A percentile compares a stretch with the other conserved stretches of the same genome.
phyloP scores from a whole-genome alignment of 306 rosid species.

The Crataegus laevigata region DNA sequence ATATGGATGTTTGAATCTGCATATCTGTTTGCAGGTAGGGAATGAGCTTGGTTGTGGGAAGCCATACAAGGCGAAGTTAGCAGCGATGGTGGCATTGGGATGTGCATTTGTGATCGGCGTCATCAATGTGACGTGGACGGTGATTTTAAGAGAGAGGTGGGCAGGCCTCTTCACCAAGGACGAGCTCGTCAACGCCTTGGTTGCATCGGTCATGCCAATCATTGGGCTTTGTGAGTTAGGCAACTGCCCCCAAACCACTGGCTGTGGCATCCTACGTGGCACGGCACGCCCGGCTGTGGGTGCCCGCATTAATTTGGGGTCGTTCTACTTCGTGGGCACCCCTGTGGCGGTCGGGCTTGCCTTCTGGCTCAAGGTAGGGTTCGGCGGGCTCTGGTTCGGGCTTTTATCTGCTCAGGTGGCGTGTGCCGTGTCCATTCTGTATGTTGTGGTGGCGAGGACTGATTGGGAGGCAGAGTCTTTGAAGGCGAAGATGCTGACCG shows the following conservation, averaged over 20 bases:
- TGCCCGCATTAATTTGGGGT: slow-evolving; percentile 56
- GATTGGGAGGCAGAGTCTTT: slow-evolving; percentile 88
- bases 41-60: slow-evolving; percentile 92
- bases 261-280: slow-evolving; percentile 76
- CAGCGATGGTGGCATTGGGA: slow-evolving; percentile 85
- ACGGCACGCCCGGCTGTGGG: slow-evolving; percentile 72
- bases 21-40: slow-evolving; percentile 55
- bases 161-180: slow-evolving; percentile 75
- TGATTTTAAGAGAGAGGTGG: slow-evolving; percentile 57
- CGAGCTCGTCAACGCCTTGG: slow-evolving; percentile 46
- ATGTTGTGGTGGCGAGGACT: slow-evolving; percentile 50
- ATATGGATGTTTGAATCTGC: neutral
- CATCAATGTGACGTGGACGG: slow-evolving; percentile 85
- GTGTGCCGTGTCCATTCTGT: slow-evolving; percentile 64
- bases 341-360: slow-evolving; percentile 84
- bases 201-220: slow-evolving; percentile 74
- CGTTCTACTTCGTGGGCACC: slow-evolving; percentile 78
- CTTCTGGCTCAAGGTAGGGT: slow-evolving; percentile 63
- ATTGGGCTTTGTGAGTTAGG: slow-evolving; percentile 88
- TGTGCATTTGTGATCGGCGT: slow-evolving; percentile 70
- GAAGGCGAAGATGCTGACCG: slow-evolving; percentile 54
- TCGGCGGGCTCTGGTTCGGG: slow-evolving; percentile 87
- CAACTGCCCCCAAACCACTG: slow-evolving; percentile 89
- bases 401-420: slow-evolving; percentile 78
- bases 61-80: slow-evolving; percentile 82